Conservation (phyloP, 1,284 basidiomycete species). For the Rhodotorula sp. region DNA sequence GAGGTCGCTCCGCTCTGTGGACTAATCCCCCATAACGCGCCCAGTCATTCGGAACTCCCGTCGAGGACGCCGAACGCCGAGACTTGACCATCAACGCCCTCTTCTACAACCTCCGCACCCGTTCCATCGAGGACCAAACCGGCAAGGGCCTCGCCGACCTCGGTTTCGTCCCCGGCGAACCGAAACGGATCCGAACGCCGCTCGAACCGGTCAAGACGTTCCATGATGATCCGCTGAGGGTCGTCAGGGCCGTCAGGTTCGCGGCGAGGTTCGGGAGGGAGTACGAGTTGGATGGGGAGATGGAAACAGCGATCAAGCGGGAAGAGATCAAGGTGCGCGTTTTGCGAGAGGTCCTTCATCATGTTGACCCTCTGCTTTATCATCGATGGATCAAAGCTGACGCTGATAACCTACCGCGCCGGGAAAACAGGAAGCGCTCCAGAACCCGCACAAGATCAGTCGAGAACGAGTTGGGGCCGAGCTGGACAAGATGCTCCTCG, state of each 20-base stretch:
- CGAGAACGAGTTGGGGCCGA: constrained; percentile 88
- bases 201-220: constrained; percentile 85
- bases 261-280: constrained; percentile 72
- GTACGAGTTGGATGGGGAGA: constrained; percentile 72
- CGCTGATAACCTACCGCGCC: neutral
- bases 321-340: constrained; percentile 64
- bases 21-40: neutral
- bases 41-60: constrained; percentile 85
- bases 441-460: constrained; percentile 66
- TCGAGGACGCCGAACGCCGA: constrained; percentile 84
- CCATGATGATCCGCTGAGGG: constrained; percentile 86
- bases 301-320: constrained; percentile 66
- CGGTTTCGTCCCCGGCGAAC: constrained; percentile 54
- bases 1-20: too few species aligned
- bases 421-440: constrained; percentile 61
- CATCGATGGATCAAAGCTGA: too few species aligned
- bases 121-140: constrained; percentile 85
- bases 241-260: constrained; percentile 87
- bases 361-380: too few species aligned
- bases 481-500: constrained; percentile 84
- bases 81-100: constrained; percentile 96
- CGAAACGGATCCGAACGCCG: constrained; percentile 72
- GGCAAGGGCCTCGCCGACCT: constrained; percentile 81
- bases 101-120: constrained; percentile 92
- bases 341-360: too few species aligned